Base-by-base conservation (phyloP, 2,329 filamentous ascomycete genomes). In the Cadophora sp. region DNA sequence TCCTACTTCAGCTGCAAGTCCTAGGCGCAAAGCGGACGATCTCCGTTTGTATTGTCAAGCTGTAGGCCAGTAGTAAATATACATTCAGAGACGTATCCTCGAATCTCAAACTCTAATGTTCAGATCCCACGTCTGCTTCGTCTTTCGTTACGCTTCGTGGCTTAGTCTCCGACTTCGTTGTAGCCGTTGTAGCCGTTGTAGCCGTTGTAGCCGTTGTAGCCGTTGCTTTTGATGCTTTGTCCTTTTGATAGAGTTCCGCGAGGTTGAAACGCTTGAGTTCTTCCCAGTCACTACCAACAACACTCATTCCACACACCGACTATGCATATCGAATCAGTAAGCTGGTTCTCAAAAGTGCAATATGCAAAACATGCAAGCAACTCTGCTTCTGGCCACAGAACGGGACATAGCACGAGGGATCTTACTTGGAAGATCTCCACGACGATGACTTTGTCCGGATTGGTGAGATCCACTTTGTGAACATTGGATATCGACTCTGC, bases 341-440 rank as follows among this genome's bases (percentile, higher is more conserved):
- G 18, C 66, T 63, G 66, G 56, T 66, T 68, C 66, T 67, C 66
- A 56, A 30, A 30, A 7, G 39, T 22, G 39, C 9, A 59, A 27
- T 45, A 18, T 39, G 36, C 11, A 39, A 39, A 27, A 9, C 53
- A 30, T 20, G 24, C 11, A 48, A 20, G 59, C 30, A 24, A 16
- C 1, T 45, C 30, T 53, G 53, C 48, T 59, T 24, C 43, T 20
- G 47, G 22, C 18, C 20, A 51, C 48, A 16, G 50, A 27, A 41
- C 22, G 45, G 27, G 27, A 27, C 36, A 27, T 24, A 48, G 3
- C 22, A 59, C 22, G 33, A 27, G 24, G 45, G 56, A 4, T 36
- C 82, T 71, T 84, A 92, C 92, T 85, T 93, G 89, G 78, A 91
- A 95, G 65, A 96, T 85, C 74, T 96, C 92, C 65, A 96, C 87